Evolutionary conservation across 257 asterid genomes (phyloP).

Genomic region (Paulownia fortunei): DNA sequence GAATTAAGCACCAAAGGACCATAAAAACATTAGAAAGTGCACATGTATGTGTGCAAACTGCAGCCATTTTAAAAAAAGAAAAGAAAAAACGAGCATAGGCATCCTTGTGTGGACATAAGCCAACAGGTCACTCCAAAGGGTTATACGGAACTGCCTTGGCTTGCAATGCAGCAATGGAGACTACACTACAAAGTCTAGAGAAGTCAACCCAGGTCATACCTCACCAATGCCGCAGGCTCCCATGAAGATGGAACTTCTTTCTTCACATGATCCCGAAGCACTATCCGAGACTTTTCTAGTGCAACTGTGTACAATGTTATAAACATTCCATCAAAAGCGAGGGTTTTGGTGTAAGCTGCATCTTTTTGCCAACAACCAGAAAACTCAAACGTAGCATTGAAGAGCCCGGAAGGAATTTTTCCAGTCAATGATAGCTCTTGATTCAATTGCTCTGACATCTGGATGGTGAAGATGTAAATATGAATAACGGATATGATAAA

Average conservation of each 20-base stretch:
- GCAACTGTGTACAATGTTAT: conserved; percentile 87
- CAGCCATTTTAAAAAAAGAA: too few relatives aligned
- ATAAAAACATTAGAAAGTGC: too few relatives aligned
- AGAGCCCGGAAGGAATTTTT: conserved; percentile 93
- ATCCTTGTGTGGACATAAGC: conserved; percentile 11
- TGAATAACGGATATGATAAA: conserved; percentile 4
- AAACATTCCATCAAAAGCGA: conserved; percentile 93
- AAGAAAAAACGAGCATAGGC: conserved; percentile 20
- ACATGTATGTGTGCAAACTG: background rate
- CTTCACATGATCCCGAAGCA: conserved; percentile 81
- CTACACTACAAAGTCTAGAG: conserved; percentile 16
- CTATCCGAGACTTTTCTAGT: conserved; percentile 90
- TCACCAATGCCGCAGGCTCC: conserved; percentile 95
- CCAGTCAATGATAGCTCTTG: conserved; percentile 90
- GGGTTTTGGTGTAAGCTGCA: conserved; percentile 83
- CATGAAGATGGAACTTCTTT: conserved; percentile 92
- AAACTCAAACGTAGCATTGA: conserved; percentile 95
- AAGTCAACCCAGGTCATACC: conserved; percentile 55
- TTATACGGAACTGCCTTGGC: conserved; percentile 11
- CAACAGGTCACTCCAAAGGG: conserved; percentile 8
- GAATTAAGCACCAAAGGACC: too few relatives aligned
- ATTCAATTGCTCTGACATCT: conserved; percentile 99
- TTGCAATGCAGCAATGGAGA: conserved; percentile 24
- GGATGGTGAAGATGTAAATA: conserved; percentile 25
- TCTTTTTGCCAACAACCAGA: conserved; percentile 98